phyloP scores from a whole-genome alignment of 2,329 filamentous ascomycete species.

The Drechslerella coelobrocha region DNA sequence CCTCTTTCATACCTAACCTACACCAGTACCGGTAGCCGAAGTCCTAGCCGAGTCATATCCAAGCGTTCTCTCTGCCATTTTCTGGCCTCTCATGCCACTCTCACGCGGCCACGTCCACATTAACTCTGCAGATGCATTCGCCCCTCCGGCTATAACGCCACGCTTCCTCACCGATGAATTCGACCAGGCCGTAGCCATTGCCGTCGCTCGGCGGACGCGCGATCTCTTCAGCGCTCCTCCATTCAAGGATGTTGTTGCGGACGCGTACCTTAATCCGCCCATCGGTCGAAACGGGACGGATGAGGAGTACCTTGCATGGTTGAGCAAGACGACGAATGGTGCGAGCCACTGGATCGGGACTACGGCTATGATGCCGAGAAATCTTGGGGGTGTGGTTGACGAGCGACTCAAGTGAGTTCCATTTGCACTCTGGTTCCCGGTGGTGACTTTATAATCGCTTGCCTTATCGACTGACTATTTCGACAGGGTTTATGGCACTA shows the following conservation, averaged over 20 bases:
- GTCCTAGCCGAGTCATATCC: conserved; percentile 30
- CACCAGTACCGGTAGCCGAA: conserved; percentile 53
- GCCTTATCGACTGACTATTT: not conserved
- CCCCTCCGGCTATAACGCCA: conserved; percentile 51
- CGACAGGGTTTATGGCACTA: conserved; percentile 51
- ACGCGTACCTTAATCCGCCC: conserved; percentile 51
- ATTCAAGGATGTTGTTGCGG: conserved; percentile 47
- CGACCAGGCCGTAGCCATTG: conserved; percentile 52
- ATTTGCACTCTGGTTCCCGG: conserved; percentile 1
- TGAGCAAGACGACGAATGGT: conserved; percentile 14
- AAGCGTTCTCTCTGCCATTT: conserved; percentile 46
- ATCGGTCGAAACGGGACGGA: conserved; percentile 52
- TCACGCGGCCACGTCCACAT: conserved; percentile 54
- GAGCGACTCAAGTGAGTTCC: conserved; percentile 23
- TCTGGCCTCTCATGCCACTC: conserved; percentile 54
- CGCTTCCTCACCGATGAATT: conserved; percentile 52
- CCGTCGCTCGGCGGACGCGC: conserved; percentile 38
- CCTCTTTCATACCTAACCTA: conserved; percentile 4
- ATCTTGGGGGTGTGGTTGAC: conserved; percentile 53
- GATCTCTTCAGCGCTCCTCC: conserved; percentile 51
- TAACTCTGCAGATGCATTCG: conserved; percentile 51
- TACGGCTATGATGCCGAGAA: conserved; percentile 53
- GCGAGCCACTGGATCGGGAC: conserved; percentile 55
- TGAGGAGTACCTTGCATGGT: conserved; percentile 52
- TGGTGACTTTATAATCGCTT: conserved; percentile 2